Conservation (phyloP, 495 filamentous ascomycete species). For the Tuber calosporum region DNA sequence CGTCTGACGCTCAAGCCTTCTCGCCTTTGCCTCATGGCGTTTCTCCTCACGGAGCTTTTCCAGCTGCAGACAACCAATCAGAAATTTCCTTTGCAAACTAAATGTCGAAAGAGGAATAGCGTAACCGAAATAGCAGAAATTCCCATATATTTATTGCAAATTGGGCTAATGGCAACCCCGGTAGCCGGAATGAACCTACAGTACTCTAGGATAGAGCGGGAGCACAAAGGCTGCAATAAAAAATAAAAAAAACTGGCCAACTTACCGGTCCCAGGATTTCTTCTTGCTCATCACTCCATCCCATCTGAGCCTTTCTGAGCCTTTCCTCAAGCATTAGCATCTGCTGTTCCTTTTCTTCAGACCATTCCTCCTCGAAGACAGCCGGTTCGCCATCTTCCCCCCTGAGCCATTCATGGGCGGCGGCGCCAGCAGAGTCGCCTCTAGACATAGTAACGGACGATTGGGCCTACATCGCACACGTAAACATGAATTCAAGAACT, state of each 20-base stretch:
- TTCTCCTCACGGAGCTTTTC: constrained; percentile 43
- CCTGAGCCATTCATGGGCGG: constrained; percentile 11
- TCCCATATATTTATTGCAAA: neutral
- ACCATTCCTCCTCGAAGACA: constrained; percentile 30
- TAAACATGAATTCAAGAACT: neutral
- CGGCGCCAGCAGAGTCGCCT: constrained; percentile 18
- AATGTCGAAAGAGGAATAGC: neutral
- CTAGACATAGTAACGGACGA: constrained; percentile 16
- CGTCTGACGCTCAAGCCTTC: constrained; percentile 46
- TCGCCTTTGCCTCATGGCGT: constrained; percentile 50
- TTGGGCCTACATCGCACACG: neutral
- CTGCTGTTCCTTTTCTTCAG: constrained; percentile 30
- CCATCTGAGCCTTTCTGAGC: constrained; percentile 28
- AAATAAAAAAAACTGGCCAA: neutral
- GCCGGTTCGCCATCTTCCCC: constrained; percentile 14
- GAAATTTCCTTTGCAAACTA: neutral
- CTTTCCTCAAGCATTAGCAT: constrained; percentile 19
- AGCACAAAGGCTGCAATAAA: neutral
- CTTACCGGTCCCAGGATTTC: constrained; percentile 31
- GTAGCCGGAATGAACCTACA: neutral
- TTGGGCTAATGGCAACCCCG: neutral
- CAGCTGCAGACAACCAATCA: constrained; percentile 7
- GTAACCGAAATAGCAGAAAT: neutral
- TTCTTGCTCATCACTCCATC: constrained; percentile 36
- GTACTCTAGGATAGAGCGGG: constrained; percentile 6